Conservation (phyloP, 2,329 filamentous ascomycete genomes). For the Venturia oleaginea region DNA sequence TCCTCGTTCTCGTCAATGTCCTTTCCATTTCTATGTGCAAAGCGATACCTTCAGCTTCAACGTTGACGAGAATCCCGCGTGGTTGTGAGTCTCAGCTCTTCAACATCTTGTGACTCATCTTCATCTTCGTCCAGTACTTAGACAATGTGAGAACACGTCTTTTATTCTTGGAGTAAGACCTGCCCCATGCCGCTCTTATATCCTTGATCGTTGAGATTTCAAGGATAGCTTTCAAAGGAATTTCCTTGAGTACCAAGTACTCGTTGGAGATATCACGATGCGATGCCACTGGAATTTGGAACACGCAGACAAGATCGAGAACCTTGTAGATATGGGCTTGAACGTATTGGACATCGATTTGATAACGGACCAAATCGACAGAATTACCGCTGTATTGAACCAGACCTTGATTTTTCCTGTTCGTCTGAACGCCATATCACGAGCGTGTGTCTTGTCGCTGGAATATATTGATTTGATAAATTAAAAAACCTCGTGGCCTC, state of each 20-base stretch:
- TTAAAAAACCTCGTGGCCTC: no score
- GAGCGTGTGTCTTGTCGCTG: not conserved
- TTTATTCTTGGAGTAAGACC: not conserved
- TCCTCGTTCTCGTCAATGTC: not conserved
- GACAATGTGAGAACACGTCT: not conserved
- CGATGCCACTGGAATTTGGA: no score
- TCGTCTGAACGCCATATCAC: not conserved
- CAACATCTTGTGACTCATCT: not conserved
- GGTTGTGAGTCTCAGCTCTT: not conserved
- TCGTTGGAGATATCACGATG: no score
- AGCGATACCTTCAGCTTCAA: not conserved
- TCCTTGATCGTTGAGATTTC: not conserved
- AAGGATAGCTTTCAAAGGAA: no score
- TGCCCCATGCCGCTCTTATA: not conserved
- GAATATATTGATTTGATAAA: no score
- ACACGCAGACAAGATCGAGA: no score
- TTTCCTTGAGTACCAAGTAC: no score
- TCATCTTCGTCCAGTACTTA: not conserved
- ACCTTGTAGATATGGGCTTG: no score
- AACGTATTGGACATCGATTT: no score
- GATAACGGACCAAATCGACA: no score
- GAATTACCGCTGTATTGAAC: no score
- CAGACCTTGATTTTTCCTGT: not conserved
- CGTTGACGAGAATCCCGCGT: not conserved
- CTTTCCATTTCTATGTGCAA: not conserved